Base-by-base conservation (phyloP, 225 moss, liverwort and hornwort species). In the Thuidium tamariscinum region DNA sequence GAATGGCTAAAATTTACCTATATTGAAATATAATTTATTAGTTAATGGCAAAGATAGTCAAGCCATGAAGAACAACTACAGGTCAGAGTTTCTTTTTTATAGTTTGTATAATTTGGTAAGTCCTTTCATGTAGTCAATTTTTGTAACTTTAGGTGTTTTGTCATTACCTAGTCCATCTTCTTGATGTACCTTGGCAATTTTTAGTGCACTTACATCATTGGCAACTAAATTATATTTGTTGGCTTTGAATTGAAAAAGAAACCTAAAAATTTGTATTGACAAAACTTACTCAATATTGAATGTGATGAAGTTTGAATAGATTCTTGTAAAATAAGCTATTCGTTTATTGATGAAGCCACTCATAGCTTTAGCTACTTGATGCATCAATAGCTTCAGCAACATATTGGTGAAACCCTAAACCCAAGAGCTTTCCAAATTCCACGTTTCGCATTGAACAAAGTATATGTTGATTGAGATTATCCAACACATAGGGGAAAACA, bases 401-500 rank as follows among this genome's bases (percentile, higher is more conserved):
- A 29, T 19, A 2, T 19, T 30, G 30, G 11, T 73, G 18, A 11
- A 18, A 9, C 3, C 46, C 30, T 18, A 72, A 18, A 72, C 2
- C 10, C 18, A 30, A 10, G 30, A 48, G 15, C 11, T 48, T 72
- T 8, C 32, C 4, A 48, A 73, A 73, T 32, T 73, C 4, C 1
- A 32, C 46, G 30, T 32, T 48, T 7, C 7, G 11, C 7, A 36
- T 10, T 77, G 11, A 4, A 2, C 26, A 37, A 37, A 27, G 9
- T 5, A 5, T 41, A 26, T n/a, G n/a, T 64, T 54, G 1, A 55
- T 82, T 65, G 27, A 32, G 6, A 63, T 72, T 72, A 18, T 73
- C 0, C 12, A 34, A 49, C 1, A 74, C 0, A 0, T 20, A 13
- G 12, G 20, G 5, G 12, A 74, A 30, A 34, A 7, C 12, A 49